A percentile compares a stretch with the other conserved stretches of the same genome.
Conservation (phyloP, 2,329 filamentous ascomycete genomes). For the Scedosporium minutisporum region DNA sequence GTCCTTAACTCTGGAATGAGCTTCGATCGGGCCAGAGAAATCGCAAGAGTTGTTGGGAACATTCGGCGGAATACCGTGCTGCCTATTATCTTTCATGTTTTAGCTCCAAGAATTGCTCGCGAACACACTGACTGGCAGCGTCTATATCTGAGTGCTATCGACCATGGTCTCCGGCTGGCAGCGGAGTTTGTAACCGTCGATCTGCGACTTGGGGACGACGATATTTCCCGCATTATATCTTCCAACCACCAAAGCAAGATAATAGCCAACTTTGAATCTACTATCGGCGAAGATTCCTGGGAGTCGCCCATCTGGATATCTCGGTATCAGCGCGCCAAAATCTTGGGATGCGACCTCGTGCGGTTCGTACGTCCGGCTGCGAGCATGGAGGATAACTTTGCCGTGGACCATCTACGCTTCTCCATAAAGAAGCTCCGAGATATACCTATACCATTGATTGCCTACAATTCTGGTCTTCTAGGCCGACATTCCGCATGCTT, state of each 20-base stretch:
- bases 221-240: conserved; percentile 39
- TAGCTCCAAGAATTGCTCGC: conserved; percentile 8
- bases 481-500: conserved; percentile 58
- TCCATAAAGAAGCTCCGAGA: conserved; percentile 28
- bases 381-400: conserved; percentile 52
- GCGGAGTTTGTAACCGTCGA: conserved; percentile 57
- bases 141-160: conserved; percentile 45
- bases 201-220: conserved; percentile 41
- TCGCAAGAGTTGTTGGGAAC: conserved; percentile 49
- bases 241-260: conserved; percentile 48
- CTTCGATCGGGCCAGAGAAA: conserved; percentile 32
- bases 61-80: conserved; percentile 54
- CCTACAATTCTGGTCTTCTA: conserved; percentile 54
- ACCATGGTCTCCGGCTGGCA: conserved; percentile 50
- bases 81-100: conserved; percentile 46
- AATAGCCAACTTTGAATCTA: conserved; percentile 44
- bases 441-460: conserved; percentile 29
- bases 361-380: conserved; percentile 49
- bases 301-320: conserved; percentile 42
- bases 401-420: conserved; percentile 45
- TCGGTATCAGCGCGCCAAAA: conserved; percentile 48
- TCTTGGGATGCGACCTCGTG: conserved; percentile 51
- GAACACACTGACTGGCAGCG: conserved; percentile 13
- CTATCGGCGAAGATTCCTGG: conserved; percentile 38
- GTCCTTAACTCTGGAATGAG: conserved; percentile 11